Percentiles rank a stretch among this genome's conserved stretches.
These are phyloP conservation scores for Nakazawaea ambrosiae DNA, from an alignment of 805 yeast species.

Conservation along the genomic window DNA sequence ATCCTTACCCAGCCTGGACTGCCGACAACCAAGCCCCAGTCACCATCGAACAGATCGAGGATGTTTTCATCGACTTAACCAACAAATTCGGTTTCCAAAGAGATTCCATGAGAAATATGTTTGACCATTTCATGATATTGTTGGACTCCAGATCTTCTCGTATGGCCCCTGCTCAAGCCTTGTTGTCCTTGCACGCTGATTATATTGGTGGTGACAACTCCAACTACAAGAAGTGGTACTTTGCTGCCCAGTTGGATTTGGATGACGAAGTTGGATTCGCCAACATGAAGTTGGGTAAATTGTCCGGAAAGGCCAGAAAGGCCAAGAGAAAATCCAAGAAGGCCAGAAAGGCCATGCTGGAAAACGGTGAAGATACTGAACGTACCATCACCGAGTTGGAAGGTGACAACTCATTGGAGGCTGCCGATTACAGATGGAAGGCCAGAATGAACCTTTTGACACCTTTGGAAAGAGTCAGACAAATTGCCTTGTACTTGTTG, in stretches of 20 bases:
- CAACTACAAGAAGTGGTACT: constrained; percentile 82
- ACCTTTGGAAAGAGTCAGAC: constrained; percentile 78
- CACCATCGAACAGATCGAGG: constrained; percentile 79
- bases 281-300: constrained; percentile 71
- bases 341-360: constrained; percentile 63
- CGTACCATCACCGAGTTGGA: constrained; percentile 56
- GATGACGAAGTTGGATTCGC: constrained; percentile 81
- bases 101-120: constrained; percentile 88
- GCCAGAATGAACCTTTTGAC: constrained; percentile 65
- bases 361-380: constrained; percentile 56
- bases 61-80: constrained; percentile 74
- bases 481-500: constrained; percentile 65
- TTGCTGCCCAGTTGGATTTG: constrained; percentile 82
- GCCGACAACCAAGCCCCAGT: constrained; percentile 91
- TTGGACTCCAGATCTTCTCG: constrained; percentile 80
- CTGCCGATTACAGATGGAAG: constrained; percentile 80
- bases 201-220: constrained; percentile 85
- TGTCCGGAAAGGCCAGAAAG: constrained; percentile 73
- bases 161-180: constrained; percentile 86
- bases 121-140: constrained; percentile 80
- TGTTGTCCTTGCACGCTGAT: constrained; percentile 77
- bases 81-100: constrained; percentile 87
- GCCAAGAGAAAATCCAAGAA: constrained; percentile 77
- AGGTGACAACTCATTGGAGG: constrained; percentile 81
- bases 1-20: constrained; percentile 99